Evolutionary conservation across 768 basidiomycete genomes (phyloP).

Genomic region (Hemileccinum impolitum): DNA sequence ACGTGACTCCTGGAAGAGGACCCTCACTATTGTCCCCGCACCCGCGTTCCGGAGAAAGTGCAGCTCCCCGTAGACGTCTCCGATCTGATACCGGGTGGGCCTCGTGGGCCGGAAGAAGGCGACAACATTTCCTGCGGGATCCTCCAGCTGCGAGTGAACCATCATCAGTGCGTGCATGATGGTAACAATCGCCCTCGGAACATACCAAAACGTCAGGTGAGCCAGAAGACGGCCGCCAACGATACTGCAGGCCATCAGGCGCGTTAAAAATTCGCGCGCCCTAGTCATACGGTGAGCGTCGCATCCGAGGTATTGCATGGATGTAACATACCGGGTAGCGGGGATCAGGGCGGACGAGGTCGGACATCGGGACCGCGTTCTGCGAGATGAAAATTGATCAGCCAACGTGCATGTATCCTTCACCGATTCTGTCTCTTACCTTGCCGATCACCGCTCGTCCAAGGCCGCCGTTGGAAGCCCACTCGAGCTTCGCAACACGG

Average conservation of each 20-base stretch:
- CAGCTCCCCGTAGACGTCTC: constrained; percentile 83
- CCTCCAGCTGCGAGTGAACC: constrained; percentile 55
- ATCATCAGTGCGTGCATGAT: constrained; percentile 11
- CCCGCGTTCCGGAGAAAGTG: constrained; percentile 80
- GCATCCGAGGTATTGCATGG: constrained; percentile 7
- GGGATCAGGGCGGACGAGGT: constrained; percentile 72
- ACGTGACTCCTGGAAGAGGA: constrained; percentile 16
- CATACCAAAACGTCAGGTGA: constrained; percentile 60
- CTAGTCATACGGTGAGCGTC: constrained; percentile 33
- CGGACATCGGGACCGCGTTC: constrained; percentile 78
- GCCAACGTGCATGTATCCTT: constrained; percentile 14
- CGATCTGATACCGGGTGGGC: constrained; percentile 77
- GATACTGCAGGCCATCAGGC: constrained; percentile 77
- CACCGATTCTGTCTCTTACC: constrained; percentile 38
- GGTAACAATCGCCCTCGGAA: constrained; percentile 11
- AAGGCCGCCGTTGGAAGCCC: constrained; percentile 78
- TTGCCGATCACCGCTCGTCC: constrained; percentile 86
- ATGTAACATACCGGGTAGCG: constrained; percentile 50
- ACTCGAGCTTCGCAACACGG: constrained; percentile 84
- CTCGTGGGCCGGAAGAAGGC: constrained; percentile 79
- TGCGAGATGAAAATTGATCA: constrained; percentile 36
- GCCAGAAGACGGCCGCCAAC: constrained; percentile 69
- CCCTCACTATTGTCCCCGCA: constrained; percentile 71
- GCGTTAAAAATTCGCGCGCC: constrained; percentile 72
- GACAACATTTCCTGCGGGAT: constrained; percentile 63